Base-by-base conservation (phyloP, 164 flowering plant species). In the Santalum album region DNA sequence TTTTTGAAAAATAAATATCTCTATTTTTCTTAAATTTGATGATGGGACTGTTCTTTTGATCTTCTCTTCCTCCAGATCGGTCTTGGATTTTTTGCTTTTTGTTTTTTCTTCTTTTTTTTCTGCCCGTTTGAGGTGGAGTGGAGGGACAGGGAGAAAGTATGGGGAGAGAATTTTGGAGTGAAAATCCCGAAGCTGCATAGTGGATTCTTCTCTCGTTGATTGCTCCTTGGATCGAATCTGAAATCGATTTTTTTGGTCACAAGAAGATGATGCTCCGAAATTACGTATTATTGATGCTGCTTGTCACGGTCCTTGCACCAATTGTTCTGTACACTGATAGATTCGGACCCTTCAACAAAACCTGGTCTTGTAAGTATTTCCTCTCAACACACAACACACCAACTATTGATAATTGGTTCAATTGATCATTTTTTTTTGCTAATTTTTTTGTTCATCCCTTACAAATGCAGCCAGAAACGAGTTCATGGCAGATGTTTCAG, bases 271-370 rank as follows among this genome's bases (percentile, higher is more conserved):
- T 39, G 76, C 34, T 77, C 34, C 74, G 96, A 51, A 78, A 68
- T 40, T 44, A 79, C 25, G 91, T 87, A 50, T 1, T 85, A 67
- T 54, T 70, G 51, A 64, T 92, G 74, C 76, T 92, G 22, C 54
- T 66, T 21, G 59, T 85, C 12, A 82, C 97, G 0, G 90, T 92
- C 29, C 54, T 89, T 35, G 78, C 97, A 32, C 97, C 96, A 0
- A 75, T 92, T 51, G 64, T 87, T 44, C 84, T 92, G 18, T 92
- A 78, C 65, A 82, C 90, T 20, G 83, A 87, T 60, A 76, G 64
- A 48, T 80, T 85, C 58, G 75, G 69, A 25, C 62, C 61, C 56
- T 78, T 76, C 69, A 63, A 11, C 18, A 23, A 62, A 9, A 32
- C 60, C 51, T 61, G 76, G 17, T 58, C 71, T 49, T 62, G 94